These are phyloP conservation scores for Pisolithus sp. DNA, from an alignment of 768 basidiomycete species.

Conservation along the genomic window DNA sequence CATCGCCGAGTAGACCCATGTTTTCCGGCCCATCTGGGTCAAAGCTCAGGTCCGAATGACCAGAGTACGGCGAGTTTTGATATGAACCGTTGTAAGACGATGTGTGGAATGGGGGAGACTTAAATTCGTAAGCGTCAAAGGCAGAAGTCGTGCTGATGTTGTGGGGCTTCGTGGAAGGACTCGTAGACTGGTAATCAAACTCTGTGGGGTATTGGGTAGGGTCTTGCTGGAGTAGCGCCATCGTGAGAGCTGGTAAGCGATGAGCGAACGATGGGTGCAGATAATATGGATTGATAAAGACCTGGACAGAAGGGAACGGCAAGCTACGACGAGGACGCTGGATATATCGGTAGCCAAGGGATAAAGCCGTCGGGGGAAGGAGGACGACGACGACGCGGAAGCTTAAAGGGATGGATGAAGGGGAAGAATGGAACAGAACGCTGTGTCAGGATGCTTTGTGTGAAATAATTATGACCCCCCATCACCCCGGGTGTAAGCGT, in stretches of 20 bases:
- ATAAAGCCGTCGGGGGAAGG: background rate
- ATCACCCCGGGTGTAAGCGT: slow-evolving; percentile 12
- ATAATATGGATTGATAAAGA: background rate
- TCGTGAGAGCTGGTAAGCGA: slow-evolving; percentile 1
- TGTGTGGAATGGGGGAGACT: slow-evolving; percentile 40
- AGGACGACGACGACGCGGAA: background rate
- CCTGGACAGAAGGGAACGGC: background rate
- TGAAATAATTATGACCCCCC: slow-evolving; percentile 12
- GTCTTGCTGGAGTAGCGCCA: slow-evolving; percentile 27
- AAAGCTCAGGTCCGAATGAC: slow-evolving; percentile 58
- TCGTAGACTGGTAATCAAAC: slow-evolving; percentile 19
- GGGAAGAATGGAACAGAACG: slow-evolving; percentile 11
- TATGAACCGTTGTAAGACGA: slow-evolving; percentile 62
- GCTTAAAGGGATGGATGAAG: slow-evolving; percentile 1
- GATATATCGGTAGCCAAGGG: slow-evolving; percentile 2
- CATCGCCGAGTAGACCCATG: slow-evolving; percentile 46
- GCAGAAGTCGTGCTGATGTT: slow-evolving; percentile 17
- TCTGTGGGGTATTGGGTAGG: slow-evolving; percentile 12
- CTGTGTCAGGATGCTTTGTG: slow-evolving; percentile 23
- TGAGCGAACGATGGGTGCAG: background rate
- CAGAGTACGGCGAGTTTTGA: slow-evolving; percentile 66
- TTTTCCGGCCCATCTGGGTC: slow-evolving; percentile 41
- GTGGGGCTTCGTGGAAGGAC: slow-evolving; percentile 24
- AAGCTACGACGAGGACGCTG: background rate
- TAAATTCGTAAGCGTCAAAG: slow-evolving; percentile 38